Base-by-base conservation (phyloP, 140 eudicot genomes). In the Stevia rebaudiana region DNA sequence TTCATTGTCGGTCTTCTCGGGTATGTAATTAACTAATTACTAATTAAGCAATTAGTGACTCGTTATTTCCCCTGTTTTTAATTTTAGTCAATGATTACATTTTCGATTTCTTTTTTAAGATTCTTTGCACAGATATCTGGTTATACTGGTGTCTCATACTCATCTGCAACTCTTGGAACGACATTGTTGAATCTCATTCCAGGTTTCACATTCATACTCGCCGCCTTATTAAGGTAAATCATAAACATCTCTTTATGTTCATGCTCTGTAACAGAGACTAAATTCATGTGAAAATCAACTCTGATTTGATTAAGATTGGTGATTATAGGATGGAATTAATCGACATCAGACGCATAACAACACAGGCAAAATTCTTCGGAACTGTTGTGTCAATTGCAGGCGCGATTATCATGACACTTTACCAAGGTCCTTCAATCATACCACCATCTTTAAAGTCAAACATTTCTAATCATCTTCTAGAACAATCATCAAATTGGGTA, bases 1-100 rank as follows among this genome's bases (percentile, higher is more conserved):
- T 61, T 89, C 73, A 55, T 79, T 70, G 77, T 81, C 46, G 95
- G 88, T 18, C 28, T 89, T 10, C 51, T 77, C 11, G 95, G 97
- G 97, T 89, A 73, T 52, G 84, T 58, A 31, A 10, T 33, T 25
- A 21, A 16, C n/a, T n/a, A n/a, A n/a, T n/a, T n/a, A n/a, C n/a
- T n/a, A n/a, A n/a, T n/a, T n/a, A n/a, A n/a, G n/a, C n/a, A n/a
- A n/a, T n/a, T n/a, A n/a, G n/a, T n/a, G n/a, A n/a, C n/a, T n/a
- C n/a, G n/a, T n/a, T n/a, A 2, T 15, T 35, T 35, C 47, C 10
- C 18, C 11, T 12, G 8, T 43, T 43, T 43, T 11, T 19, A 0
- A 4, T 43, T 44, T 19, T 44, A 44, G 8, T 44, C 21, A 44
- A 6, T 15, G 21, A 9, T 44, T 51, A 23, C 58, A 11, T 11